Base-by-base conservation (phyloP, 345 rosid species). In the Eucalyptus decipiens region DNA sequence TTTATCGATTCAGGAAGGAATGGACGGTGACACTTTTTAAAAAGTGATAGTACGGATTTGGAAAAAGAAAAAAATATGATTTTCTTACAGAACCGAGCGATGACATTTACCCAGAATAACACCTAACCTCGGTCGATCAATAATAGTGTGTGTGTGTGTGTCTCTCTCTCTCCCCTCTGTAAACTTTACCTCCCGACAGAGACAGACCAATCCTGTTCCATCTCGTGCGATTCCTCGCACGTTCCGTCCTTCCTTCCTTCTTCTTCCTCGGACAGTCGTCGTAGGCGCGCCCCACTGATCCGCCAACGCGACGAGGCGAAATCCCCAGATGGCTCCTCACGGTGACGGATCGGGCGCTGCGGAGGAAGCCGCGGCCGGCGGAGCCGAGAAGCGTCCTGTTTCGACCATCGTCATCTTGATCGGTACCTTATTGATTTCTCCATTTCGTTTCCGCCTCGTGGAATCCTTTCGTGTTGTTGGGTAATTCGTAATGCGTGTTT, bases 401-500 rank as follows among this genome's bases (percentile, higher is more conserved):
- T 93, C 97, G 88, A 92, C 95, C 65, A 50, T 97, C 93, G 95
- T 96, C 92, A 92, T 97, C 91, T 65, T 97, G 87, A 96, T 97
- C 91, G 99, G 99, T 96, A 91, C 9, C 6, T 54, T 19, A 60
- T 87, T 89, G 11, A 26, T 10, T 51, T 30, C 80, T 16, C n/a
- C 1, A 16, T 87, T 28, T 37, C 45, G 26, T 76, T 21, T 11
- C 83, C 16, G 62, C 83, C 45, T 24, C 11, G 47, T 17, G 83
- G 83, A 6, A 76, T 76, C 47, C 83, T 76, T 76, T 37, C 47
- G 28, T 19, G 83, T 69, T 5, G 26, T 23, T 80, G 88, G 21
- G 45, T 88, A 80, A 26, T 45, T 50, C 81, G 13, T 87, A 23
- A 43, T 21, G 19, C 47, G 15, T 67, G n/a, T 58, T 43, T 88